phyloP scores from a whole-genome alignment of 2,329 filamentous ascomycete species.

The Cladorrhinum sp. region DNA sequence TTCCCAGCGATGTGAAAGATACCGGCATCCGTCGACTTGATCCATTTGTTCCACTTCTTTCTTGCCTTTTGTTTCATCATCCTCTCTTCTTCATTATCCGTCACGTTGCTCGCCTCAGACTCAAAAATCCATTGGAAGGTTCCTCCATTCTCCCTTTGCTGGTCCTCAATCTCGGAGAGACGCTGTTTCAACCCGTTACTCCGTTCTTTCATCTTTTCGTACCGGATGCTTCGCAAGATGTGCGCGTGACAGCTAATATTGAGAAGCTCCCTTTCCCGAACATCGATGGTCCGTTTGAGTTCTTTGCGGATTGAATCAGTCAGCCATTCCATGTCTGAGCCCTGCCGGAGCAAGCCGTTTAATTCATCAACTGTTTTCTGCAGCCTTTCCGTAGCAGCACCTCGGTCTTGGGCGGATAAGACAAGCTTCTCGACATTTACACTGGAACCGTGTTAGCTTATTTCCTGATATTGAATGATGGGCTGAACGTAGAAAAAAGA shows the following conservation, averaged over 20 bases:
- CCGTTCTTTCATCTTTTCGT: neutral
- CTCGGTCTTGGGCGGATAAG: neutral
- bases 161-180: neutral
- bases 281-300: neutral
- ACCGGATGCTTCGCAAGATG: neutral
- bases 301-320: neutral
- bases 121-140: neutral
- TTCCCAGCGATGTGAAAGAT: conserved; percentile 5
- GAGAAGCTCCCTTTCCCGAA: neutral
- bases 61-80: neutral
- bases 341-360: neutral
- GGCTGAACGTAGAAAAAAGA: neutral
- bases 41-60: neutral
- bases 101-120: neutral
- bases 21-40: neutral
- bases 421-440: neutral
- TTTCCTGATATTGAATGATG: neutral
- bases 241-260: neutral
- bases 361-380: neutral
- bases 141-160: neutral
- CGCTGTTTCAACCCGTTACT: neutral
- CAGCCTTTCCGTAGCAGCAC: neutral
- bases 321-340: neutral
- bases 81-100: neutral
- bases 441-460: neutral